These are phyloP conservation scores for Grosmannia penicillata DNA, from an alignment of 2,329 filamentous ascomycete genomes.

Conservation along the genomic window DNA sequence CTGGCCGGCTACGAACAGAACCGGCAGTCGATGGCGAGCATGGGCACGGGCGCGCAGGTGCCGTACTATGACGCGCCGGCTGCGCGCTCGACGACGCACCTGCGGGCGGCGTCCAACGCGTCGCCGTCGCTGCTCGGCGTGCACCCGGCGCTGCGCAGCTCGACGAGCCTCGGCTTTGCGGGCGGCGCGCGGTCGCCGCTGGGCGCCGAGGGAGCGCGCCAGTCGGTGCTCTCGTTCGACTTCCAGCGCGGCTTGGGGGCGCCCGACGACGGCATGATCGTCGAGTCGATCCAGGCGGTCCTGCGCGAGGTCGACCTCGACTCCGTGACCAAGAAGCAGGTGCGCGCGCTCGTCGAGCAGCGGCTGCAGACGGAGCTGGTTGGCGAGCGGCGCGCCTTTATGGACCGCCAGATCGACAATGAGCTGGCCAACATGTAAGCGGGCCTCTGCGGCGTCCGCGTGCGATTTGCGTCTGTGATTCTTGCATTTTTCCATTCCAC, in stretches of 20 bases:
- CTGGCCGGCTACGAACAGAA: slow-evolving; percentile 35
- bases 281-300: slow-evolving; percentile 71
- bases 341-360: slow-evolving; percentile 81
- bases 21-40: slow-evolving; percentile 60
- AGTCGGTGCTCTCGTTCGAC: slow-evolving; percentile 40
- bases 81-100: slow-evolving; percentile 47
- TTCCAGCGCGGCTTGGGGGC: slow-evolving; percentile 46
- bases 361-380: slow-evolving; percentile 76
- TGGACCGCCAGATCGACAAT: slow-evolving; percentile 84
- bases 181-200: slow-evolving; percentile 32
- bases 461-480: background rate
- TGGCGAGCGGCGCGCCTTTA: slow-evolving; percentile 74
- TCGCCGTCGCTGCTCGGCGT: slow-evolving; percentile 26
- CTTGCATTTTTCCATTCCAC: background rate
- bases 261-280: slow-evolving; percentile 65
- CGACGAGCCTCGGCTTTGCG: slow-evolving; percentile 32
- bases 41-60: slow-evolving; percentile 36
- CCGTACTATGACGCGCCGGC: slow-evolving; percentile 43
- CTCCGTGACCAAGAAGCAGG: slow-evolving; percentile 97
- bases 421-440: slow-evolving; percentile 81
- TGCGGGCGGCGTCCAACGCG: slow-evolving; percentile 28
- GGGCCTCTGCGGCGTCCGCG: background rate
- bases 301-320: slow-evolving; percentile 84
- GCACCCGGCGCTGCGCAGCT: slow-evolving; percentile 13
- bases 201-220: slow-evolving; percentile 25